Conservation (phyloP, 2,329 filamentous ascomycete genomes). For the Nemania sp. region DNA sequence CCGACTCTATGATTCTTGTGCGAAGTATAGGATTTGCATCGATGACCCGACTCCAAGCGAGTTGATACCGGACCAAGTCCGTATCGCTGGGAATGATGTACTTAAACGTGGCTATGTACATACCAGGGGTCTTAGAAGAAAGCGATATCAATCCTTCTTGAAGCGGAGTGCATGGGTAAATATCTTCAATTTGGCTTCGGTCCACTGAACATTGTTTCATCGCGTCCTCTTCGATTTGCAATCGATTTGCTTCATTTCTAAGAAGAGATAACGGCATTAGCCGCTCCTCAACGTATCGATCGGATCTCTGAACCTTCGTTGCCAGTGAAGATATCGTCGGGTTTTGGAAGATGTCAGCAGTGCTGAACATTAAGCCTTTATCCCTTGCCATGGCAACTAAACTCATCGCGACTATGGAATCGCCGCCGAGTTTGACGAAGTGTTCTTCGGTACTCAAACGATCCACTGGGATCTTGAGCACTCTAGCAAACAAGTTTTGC, state of each 20-base stretch:
- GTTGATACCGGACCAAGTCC: conserved; percentile 3
- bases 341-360: conserved; percentile 9
- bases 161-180: conserved; percentile 39
- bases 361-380: conserved; percentile 21
- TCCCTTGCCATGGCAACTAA: conserved; percentile 44
- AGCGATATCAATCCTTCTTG: conserved; percentile 38
- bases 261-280: conserved; percentile 6
- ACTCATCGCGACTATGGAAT: conserved; percentile 47
- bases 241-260: background rate
- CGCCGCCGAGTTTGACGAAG: conserved; percentile 45
- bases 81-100: background rate
- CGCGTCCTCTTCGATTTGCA: conserved; percentile 2
- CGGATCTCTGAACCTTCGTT: background rate
- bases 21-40: conserved; percentile 12
- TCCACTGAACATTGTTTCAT: conserved; percentile 4
- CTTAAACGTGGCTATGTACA: conserved; percentile 34
- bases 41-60: conserved; percentile 13
- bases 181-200: conserved; percentile 21
- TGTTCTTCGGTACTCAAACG: conserved; percentile 28
- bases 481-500: background rate
- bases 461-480: background rate
- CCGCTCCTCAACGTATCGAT: background rate
- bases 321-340: conserved; percentile 11
- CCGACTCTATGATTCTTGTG: conserved; percentile 11
- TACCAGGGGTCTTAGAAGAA: conserved; percentile 25